phyloP scores from a whole-genome alignment of 202 grass and related monocot species.

The Elaeis oleifera region DNA sequence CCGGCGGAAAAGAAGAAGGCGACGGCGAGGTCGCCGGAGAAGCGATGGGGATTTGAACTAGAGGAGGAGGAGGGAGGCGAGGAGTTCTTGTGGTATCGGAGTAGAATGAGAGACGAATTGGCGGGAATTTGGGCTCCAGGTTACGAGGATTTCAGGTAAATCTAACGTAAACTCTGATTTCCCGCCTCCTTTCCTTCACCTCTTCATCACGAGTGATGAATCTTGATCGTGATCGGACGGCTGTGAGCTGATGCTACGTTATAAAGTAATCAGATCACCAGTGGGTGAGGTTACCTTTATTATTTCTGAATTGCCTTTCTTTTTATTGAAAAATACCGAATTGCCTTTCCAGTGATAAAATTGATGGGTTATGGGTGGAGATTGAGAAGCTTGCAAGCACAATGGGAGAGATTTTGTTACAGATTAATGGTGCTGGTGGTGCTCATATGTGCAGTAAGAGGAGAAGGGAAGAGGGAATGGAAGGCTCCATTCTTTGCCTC shows the following conservation, averaged over 20 bases:
- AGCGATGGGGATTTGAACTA: constrained; percentile 28
- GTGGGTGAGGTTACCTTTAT: too few species aligned
- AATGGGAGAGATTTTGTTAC: constrained; percentile 27
- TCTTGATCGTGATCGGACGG: too few species aligned
- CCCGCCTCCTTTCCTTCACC: too few species aligned
- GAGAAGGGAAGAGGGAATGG: neutral
- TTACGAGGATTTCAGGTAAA: too few species aligned
- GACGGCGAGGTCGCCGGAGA: constrained; percentile 23
- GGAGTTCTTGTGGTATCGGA: too few species aligned
- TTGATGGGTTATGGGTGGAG: constrained; percentile 25
- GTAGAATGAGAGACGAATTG: too few species aligned
- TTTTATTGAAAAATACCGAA: too few species aligned
- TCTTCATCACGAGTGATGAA: too few species aligned
- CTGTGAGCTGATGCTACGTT: too few species aligned
- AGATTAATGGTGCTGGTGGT: neutral
- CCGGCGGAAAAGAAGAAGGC: neutral
- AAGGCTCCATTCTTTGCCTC: constrained; percentile 28
- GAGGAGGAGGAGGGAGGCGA: constrained; percentile 5
- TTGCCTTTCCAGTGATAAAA: constrained; percentile 27
- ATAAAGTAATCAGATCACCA: too few species aligned
- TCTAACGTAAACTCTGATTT: too few species aligned
- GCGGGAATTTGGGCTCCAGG: too few species aligned
- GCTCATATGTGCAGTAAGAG: neutral
- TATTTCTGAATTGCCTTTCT: constrained; percentile 5
- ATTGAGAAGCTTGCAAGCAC: constrained; percentile 32